Evolutionary conservation across 305 asterid species (phyloP), one percentile per base, ranked within the genome.

Genomic region (Fraxinus paxiana): DNA sequence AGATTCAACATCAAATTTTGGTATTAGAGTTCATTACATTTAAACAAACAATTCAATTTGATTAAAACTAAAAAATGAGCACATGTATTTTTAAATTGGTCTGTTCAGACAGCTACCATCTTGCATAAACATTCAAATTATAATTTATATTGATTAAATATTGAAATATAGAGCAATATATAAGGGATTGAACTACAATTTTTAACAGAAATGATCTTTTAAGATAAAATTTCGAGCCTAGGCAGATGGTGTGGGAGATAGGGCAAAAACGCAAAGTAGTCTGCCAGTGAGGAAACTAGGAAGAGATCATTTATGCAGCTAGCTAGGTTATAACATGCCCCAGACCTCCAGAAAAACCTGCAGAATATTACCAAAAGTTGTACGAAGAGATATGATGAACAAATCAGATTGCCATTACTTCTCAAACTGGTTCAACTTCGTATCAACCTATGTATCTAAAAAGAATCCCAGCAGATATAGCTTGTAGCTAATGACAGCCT

Each of bases 391-490:
- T 54, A 17, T n/a, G 24, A 54, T 54, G 63, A 54, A n/a, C 63
- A 54, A 78, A 54, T 48, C 78, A 24, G 85, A 26, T 41, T 31
- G 48, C 84, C 76, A 74, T 75, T 61, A 65, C 76, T 43, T 22
- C 77, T 65, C 10, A 71, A 30, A 24, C 70, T 59, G 70, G 30
- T 59, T 59, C 30, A 31, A 17, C 72, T 76, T 67, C 85, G 74
- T 78, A 75, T 82, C 85, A 82, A 78, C 76, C 80, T 20, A 77
- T 30, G 24, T 78, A 54, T 10, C 70, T 20, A 18, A 17, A 71
- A 63, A 18, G 69, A 6, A 38, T 69, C 31, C 34, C 77, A 26
- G 17, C 73, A 48, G 30, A 77, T 5, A 61, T 38, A 78, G 77
- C 9, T 54, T 54, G 20, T 54, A 5, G 63, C 63, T 17, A 54